Evolutionary conservation across 169 alveolate genomes (phyloP).

Genomic region (Cryptosporidium ubiquitum): DNA sequence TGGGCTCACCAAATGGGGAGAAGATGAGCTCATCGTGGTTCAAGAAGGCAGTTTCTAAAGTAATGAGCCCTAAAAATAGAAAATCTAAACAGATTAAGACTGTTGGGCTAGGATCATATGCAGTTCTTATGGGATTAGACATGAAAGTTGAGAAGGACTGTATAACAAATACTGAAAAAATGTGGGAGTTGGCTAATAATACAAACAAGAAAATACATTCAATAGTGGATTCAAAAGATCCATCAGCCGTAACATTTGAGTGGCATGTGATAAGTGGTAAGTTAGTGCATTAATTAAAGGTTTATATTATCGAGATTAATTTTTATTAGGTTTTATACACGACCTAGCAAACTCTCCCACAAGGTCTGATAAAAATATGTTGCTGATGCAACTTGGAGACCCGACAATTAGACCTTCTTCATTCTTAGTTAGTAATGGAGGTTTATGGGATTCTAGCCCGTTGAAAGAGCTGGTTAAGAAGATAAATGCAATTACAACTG

Average conservation of each 20-base stretch:
- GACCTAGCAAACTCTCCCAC: slow-evolving; percentile 70
- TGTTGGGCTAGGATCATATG: slow-evolving; percentile 69
- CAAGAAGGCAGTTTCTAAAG: slow-evolving; percentile 65
- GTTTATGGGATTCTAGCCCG: slow-evolving; percentile 66
- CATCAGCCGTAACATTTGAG: slow-evolving; percentile 70
- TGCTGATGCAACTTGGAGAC: slow-evolving; percentile 59
- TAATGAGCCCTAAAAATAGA: slow-evolving; percentile 47
- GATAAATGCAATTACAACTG: not conserved
- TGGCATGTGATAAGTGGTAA: slow-evolving; percentile 76
- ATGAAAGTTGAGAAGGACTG: slow-evolving; percentile 66
- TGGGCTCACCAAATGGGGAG: slow-evolving; percentile 3
- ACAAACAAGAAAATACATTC: slow-evolving; percentile 64
- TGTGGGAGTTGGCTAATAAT: slow-evolving; percentile 58
- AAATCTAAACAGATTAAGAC: slow-evolving; percentile 18
- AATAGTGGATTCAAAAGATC: slow-evolving; percentile 71
- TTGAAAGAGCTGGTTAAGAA: slow-evolving; percentile 22
- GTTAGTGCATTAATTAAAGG: not conserved
- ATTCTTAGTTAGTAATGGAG: slow-evolving; percentile 69
- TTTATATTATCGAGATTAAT: not conserved
- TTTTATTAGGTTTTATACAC: slow-evolving; percentile 48
- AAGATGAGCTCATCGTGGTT: slow-evolving; percentile 59
- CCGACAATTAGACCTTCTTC: slow-evolving; percentile 72
- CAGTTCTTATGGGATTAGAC: slow-evolving; percentile 69
- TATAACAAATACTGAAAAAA: slow-evolving; percentile 22
- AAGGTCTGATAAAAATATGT: slow-evolving; percentile 26